Conservation (phyloP, 2,329 filamentous ascomycete genomes). For the Ascochyta koolunga region DNA sequence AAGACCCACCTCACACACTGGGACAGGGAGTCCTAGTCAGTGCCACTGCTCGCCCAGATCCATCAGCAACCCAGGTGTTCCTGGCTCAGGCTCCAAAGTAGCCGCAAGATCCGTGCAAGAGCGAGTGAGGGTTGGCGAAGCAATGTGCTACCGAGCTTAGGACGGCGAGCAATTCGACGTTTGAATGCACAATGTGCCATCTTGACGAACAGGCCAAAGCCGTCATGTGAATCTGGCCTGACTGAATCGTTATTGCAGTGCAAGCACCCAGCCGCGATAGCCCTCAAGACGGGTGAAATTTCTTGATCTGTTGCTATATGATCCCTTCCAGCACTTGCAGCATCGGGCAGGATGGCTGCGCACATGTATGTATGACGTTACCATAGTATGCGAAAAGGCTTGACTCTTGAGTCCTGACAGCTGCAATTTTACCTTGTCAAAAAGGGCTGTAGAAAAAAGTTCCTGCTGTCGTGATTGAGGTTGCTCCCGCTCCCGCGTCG, state of each 20-base stretch:
- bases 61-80: conserved; percentile 29
- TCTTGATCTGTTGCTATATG: background rate
- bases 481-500: conserved; percentile 40
- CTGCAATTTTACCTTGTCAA: background rate
- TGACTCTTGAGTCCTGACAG: background rate
- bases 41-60: conserved; percentile 33
- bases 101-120: conserved; percentile 23
- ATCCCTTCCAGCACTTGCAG: background rate
- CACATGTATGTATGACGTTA: background rate
- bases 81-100: conserved; percentile 28
- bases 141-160: background rate
- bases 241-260: background rate
- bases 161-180: background rate
- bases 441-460: background rate
- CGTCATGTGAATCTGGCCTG: background rate
- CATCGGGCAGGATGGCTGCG: background rate
- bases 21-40: conserved; percentile 37
- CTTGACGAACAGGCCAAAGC: background rate
- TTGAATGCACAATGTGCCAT: background rate
- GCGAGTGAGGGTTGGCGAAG: conserved; percentile 4
- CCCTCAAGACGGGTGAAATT: background rate
- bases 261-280: background rate
- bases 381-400: background rate
- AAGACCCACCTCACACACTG: conserved; percentile 20
- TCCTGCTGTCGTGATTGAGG: conserved; percentile 30